Base-by-base conservation (phyloP, 805 yeast genomes). In the Candida jianshihensis region DNA sequence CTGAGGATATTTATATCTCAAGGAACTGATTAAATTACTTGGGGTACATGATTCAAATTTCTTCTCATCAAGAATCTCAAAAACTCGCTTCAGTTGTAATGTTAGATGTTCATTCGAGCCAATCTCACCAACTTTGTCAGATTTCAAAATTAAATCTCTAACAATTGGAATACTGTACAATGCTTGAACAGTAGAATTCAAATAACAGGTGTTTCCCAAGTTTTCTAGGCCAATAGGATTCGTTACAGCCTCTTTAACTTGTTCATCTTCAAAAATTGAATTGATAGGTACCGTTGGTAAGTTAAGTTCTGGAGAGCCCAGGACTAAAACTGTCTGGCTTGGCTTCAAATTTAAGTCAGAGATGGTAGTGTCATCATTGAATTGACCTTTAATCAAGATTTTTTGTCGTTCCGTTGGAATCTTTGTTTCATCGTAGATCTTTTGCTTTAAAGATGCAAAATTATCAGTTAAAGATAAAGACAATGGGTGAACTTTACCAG, bases 171-270 rank as follows among this genome's bases (percentile, higher is more conserved):
- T 72, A 24, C 86, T 82, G 60, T 84, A 86, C 49, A 90, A 78
- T 41, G 83, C 87, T 56, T 92, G 98, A 33, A 92, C 64, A 30
- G 92, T 70, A 0, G 97, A 89, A 56, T 92, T 92, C 57, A 92
- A 64, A 53, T 89, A 89, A 60, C 98, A 92, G 0, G 98, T 92
- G 54, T 92, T 92, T 15, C 98, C 98, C 57, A 89, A 82, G 56
- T 92, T 92, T 60, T 82, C 85, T 49, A 92, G 70, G 0, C 98
- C 98, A 19, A 87, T 81, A 1, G 98, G 98, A 47, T 62, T 42
- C 59, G 57, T 20, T 57, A 61, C 35, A 56, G 60, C 26, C 52
- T 59, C 45, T 60, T 59, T 24, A 52, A 59, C 24, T 51, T 62
- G 22, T 39, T 48, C 40, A 66, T 66, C 45, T 57, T 59, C 29